Base-by-base conservation (phyloP, 139 green algal genomes). In the Astrephomene gubernaculifera region DNA sequence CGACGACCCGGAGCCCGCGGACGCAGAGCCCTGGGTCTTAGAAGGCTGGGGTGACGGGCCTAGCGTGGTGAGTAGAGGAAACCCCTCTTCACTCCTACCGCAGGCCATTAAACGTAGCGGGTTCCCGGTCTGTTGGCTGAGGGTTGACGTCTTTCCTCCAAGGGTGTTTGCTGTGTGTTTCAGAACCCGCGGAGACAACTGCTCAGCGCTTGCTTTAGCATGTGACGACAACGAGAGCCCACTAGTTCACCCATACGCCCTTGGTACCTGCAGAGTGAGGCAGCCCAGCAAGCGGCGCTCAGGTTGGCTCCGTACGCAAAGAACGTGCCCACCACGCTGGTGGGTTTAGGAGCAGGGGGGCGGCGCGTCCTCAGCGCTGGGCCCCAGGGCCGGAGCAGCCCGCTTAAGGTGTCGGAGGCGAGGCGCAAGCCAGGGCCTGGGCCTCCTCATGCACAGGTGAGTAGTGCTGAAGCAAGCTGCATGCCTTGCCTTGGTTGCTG, bases 1-100 rank as follows among this genome's bases (percentile, higher is more conserved):
- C 7, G 82, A 87, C 0, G 61, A 81, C 0, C 43, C 60, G 2
- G 67, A 75, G 12, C 71, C 70, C 36, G 74, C 31, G 35, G 83
- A 88, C 21, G 43, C 63, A 8, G 83, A 88, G 64, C 72, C 83
- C 1, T 88, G 83, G 83, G 64, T 83, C 29, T 52, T 88, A 22
- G 83, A 88, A 12, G 83, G 83, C 64, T 88, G 83, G 83, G 74
- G 74, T 25, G 83, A 88, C 35, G 79, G 65, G 2, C 79, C 79
- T 5, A 86, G 79, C 65, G 79, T 86, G 79, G 79, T 86, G 53
- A 80, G 73, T 19, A 54, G 24, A 4, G 6, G 57, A n/a, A n/a
- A n/a, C n/a, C n/a, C n/a, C n/a, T n/a, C n/a, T n/a, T n/a, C n/a
- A n/a, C n/a, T n/a, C n/a, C n/a, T n/a, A n/a, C n/a, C n/a, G n/a